Conservation (phyloP, 169 alveolate species). For the Perkinsus olseni region DNA sequence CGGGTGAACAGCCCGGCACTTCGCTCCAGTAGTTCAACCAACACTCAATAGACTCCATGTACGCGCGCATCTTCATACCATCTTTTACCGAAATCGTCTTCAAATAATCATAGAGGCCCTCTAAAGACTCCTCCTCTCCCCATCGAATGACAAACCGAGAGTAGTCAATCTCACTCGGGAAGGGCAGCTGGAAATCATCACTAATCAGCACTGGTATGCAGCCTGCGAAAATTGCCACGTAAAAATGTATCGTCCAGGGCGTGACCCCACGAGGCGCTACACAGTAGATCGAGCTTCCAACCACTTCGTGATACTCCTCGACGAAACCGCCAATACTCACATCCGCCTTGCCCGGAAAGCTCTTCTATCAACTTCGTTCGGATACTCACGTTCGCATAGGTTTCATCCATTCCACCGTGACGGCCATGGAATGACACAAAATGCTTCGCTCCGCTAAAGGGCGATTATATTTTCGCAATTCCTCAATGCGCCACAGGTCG, state of each 20-base stretch:
- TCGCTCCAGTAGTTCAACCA: neutral
- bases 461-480: neutral
- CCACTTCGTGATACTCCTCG: conserved; percentile 24
- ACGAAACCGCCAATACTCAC: conserved; percentile 21
- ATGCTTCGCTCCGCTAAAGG: conserved; percentile 1
- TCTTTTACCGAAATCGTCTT: neutral
- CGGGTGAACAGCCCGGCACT: neutral
- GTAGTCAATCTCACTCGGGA: neutral
- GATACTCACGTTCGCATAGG: neutral
- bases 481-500: conserved; percentile 17
- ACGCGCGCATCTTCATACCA: neutral
- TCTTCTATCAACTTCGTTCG: neutral
- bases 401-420: conserved; percentile 3
- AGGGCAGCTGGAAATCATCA: neutral
- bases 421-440: conserved; percentile 24
- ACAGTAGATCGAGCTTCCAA: conserved; percentile 22
- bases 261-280: conserved; percentile 31
- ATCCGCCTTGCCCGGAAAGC: neutral
- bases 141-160: neutral
- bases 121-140: neutral
- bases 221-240: conserved; percentile 21
- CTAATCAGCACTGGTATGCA: conserved; percentile 13
- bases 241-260: conserved; percentile 32
- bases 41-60: neutral
- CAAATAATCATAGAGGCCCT: neutral